Percentiles rank a stretch among this genome's conserved stretches.
Conservation (phyloP, 75 land plant genomes). For the Pinus albicaulis region DNA sequence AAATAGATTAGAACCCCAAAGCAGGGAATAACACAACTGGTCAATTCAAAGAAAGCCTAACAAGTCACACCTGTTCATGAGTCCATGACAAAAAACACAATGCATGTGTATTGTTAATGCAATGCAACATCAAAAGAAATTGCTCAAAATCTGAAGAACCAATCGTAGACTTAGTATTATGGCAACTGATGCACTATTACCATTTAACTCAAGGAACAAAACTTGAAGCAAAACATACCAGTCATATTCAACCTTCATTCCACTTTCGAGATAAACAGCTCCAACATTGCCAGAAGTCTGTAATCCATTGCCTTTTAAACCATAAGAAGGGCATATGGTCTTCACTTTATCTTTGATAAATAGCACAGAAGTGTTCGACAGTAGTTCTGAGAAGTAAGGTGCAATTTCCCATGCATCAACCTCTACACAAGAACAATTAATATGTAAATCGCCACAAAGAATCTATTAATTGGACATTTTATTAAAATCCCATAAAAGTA, state of each 20-base stretch:
- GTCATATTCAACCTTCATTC: conserved; percentile 82
- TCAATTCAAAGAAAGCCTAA: neutral
- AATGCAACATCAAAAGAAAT: neutral
- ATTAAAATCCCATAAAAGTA: neutral
- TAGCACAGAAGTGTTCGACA: conserved; percentile 59
- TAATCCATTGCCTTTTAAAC: conserved; percentile 25
- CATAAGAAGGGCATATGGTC: conserved; percentile 56
- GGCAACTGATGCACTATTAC: neutral
- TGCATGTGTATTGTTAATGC: neutral
- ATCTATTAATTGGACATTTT: neutral
- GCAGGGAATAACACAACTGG: neutral
- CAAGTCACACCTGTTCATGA: neutral
- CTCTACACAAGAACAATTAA: conserved; percentile 46
- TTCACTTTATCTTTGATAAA: conserved; percentile 78
- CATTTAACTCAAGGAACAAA: neutral
- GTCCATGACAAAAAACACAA: neutral
- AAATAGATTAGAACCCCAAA: neutral
- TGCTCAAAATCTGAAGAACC: neutral
- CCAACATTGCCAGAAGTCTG: conserved; percentile 45
- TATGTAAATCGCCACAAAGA: neutral
- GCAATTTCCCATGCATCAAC: conserved; percentile 97
- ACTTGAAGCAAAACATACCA: conserved; percentile 53
- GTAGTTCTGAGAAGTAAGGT: conserved; percentile 76
- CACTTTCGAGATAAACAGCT: conserved; percentile 85
- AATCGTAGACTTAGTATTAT: neutral